phyloP scores from a whole-genome alignment of 169 alveolate species.

The Cryptosporidium parvum region DNA sequence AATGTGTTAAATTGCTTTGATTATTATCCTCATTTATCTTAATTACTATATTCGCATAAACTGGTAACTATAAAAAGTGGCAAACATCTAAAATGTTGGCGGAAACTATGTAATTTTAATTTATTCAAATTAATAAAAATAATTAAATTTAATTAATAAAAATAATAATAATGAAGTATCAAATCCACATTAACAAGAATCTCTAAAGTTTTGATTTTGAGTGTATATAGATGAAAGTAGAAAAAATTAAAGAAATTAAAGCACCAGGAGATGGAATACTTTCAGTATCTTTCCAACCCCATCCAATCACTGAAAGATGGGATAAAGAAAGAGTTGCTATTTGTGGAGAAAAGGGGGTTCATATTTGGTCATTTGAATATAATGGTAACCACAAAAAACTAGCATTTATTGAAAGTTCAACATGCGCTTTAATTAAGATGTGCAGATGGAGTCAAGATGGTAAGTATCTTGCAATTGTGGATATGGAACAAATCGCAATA shows the following conservation, averaged over 20 bases:
- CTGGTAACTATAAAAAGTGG: neutral
- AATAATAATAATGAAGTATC: slow-evolving; percentile 2
- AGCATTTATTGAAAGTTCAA: slow-evolving; percentile 55
- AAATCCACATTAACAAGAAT: neutral
- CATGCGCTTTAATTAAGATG: slow-evolving; percentile 47
- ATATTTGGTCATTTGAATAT: slow-evolving; percentile 68
- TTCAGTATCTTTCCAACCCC: slow-evolving; percentile 71
- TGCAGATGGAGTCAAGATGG: slow-evolving; percentile 76
- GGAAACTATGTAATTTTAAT: slow-evolving; percentile 5
- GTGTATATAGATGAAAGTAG: slow-evolving; percentile 51
- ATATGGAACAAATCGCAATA: slow-evolving; percentile 67
- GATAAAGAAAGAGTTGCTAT: slow-evolving; percentile 59
- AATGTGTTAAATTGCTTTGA: neutral
- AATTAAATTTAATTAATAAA: neutral
- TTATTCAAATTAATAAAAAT: neutral
- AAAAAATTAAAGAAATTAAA: slow-evolving; percentile 43
- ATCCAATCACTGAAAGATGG: slow-evolving; percentile 57
- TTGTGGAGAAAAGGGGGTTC: slow-evolving; percentile 69
- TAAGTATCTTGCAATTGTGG: slow-evolving; percentile 56
- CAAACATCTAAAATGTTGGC: neutral
- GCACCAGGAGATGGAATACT: slow-evolving; percentile 72
- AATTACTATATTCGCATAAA: neutral
- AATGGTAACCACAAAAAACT: slow-evolving; percentile 51
- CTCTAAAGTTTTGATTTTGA: neutral
- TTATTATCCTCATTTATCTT: neutral